Conservation (phyloP, 2,329 filamentous ascomycete genomes). For the Paramyrothecium roridum region DNA sequence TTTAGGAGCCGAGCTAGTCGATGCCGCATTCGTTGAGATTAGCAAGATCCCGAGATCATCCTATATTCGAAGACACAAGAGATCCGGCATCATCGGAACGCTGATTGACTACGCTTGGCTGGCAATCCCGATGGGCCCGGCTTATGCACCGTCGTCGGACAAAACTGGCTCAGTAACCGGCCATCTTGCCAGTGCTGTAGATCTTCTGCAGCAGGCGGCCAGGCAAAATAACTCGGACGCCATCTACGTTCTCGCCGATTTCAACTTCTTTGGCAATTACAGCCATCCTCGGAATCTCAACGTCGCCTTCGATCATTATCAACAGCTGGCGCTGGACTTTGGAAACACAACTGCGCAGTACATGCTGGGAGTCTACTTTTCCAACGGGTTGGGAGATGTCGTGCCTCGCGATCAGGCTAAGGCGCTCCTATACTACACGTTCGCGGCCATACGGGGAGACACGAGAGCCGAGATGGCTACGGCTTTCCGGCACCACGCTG, state of each 20-base stretch:
- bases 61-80: slow-evolving; percentile 40
- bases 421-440: slow-evolving; percentile 89
- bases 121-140: slow-evolving; percentile 47
- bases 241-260: slow-evolving; percentile 82
- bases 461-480: slow-evolving; percentile 90
- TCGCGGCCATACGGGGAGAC: slow-evolving; percentile 81
- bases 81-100: slow-evolving; percentile 39
- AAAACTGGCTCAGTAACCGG: slow-evolving; percentile 32
- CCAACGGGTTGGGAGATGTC: slow-evolving; percentile 80
- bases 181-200: slow-evolving; percentile 47
- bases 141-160: slow-evolving; percentile 40
- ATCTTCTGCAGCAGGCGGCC: slow-evolving; percentile 50
- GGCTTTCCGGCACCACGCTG: slow-evolving; percentile 79
- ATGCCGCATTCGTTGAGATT: slow-evolving; percentile 48
- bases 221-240: slow-evolving; percentile 71
- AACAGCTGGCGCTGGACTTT: slow-evolving; percentile 68
- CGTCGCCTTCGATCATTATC: slow-evolving; percentile 77
- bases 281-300: slow-evolving; percentile 80
- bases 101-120: slow-evolving; percentile 42
- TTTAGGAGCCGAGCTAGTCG: slow-evolving; percentile 50
- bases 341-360: slow-evolving; percentile 93
- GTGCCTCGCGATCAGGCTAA: slow-evolving; percentile 86
- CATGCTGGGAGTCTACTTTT: slow-evolving; percentile 95
- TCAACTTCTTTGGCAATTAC: slow-evolving; percentile 97
- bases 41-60: slow-evolving; percentile 44